Conservation (phyloP, 768 basidiomycete genomes). For the Pulveroboletus sp. region DNA sequence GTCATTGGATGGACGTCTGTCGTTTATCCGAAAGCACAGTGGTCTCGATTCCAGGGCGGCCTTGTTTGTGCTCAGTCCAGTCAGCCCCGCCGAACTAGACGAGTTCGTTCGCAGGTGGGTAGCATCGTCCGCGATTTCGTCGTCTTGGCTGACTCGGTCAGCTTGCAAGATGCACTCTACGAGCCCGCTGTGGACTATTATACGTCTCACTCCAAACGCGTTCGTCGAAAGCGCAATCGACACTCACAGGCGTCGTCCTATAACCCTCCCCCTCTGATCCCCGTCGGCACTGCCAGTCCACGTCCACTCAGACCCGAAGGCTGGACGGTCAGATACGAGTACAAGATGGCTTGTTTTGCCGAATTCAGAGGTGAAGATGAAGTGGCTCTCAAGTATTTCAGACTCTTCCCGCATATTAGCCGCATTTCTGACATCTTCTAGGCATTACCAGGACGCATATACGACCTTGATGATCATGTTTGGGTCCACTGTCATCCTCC, state of each 20-base stretch:
- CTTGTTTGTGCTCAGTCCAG: conserved; percentile 92
- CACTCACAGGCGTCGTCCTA: conserved; percentile 63
- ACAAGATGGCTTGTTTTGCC: conserved; percentile 95
- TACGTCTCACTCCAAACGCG: conserved; percentile 86
- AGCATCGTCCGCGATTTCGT: neutral
- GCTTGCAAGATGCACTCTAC: conserved; percentile 84
- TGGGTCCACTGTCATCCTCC: conserved; percentile 77
- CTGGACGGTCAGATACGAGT: conserved; percentile 96
- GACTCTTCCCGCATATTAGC: neutral
- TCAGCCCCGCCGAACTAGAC: conserved; percentile 74
- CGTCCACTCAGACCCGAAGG: conserved; percentile 78
- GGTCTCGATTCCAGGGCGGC: conserved; percentile 89
- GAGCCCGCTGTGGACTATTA: conserved; percentile 94
- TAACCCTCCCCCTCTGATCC: conserved; percentile 41
- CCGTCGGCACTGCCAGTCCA: conserved; percentile 36
- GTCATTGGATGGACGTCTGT: conserved; percentile 74
- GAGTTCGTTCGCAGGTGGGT: conserved; percentile 83
- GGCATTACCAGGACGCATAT: conserved; percentile 95
- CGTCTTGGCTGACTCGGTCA: conserved; percentile 25
- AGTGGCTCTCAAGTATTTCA: conserved; percentile 79
- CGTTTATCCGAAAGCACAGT: conserved; percentile 82
- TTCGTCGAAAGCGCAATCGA: conserved; percentile 82
- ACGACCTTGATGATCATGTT: conserved; percentile 83
- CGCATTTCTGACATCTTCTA: conserved; percentile 29
- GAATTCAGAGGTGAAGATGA: conserved; percentile 93